Evolutionary conservation across 306 rosid genomes (phyloP), one percentile per base, ranked within the genome.

Genomic region (Cajanus cajan): DNA sequence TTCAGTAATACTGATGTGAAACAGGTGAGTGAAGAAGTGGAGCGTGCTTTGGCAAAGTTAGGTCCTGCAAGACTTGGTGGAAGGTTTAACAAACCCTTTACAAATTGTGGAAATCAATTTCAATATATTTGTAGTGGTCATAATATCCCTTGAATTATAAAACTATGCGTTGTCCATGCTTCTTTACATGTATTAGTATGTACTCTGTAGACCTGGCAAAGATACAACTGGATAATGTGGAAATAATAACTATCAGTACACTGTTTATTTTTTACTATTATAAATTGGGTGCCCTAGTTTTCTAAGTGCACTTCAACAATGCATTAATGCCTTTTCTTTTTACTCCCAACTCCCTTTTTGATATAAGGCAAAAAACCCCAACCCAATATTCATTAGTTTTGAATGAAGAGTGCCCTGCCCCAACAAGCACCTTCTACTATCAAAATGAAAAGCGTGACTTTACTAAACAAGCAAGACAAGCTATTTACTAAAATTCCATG

Each of bases 21-120:
- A 90, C 90, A 93, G 98, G 98, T 93, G 28, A 93, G 98, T 57
- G 98, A 93, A 82, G 98, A 93, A 83, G 98, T 93, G 81, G 98
- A 93, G 84, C 97, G 98, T 64, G 98, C 98, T 36, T 78, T 93
- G 80, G 92, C 95, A 43, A 93, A 90, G 89, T 83, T 91, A 68
- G 97, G 98, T 63, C 98, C 98, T 76, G 82, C 97, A 39, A 91
- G 87, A 86, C 80, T 88, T 69, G 41, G 37, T 59, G 98, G 97
- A 88, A 93, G 98, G 97, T 93, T 25, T 47, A 34, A 82, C 61
- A 80, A 78, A 21, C 37, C 37, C 63, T 72, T 68, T 45, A n/a
- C 57, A 21, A 37, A 28, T 74, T 69, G 77, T 33, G 76, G 68
- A 75, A 58, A 72, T 81, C 24, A 36, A 43, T 58, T 83, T 66